Evolutionary conservation across 331 rosid species (phyloP).

Genomic region (Erythrophleum ivorense): DNA sequence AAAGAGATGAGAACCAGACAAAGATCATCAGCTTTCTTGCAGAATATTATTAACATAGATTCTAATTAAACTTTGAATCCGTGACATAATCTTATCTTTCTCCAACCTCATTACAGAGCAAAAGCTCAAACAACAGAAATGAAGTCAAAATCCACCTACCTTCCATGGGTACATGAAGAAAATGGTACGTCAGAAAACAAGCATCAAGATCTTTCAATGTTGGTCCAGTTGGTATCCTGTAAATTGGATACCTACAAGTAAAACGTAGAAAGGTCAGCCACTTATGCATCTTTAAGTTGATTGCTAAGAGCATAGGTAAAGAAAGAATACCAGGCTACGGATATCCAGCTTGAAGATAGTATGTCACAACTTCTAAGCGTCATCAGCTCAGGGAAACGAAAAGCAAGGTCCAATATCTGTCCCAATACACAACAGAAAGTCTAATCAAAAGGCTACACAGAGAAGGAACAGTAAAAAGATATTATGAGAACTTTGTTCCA

Average conservation of each 20-base stretch:
- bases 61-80: neutral
- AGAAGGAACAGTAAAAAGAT: conserved; percentile 22
- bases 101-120: conserved; percentile 1
- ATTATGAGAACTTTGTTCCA: neutral
- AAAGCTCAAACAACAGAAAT: conserved; percentile 28
- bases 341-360: conserved; percentile 77
- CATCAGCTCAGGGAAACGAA: conserved; percentile 66
- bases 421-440: conserved; percentile 22
- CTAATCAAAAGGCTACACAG: conserved; percentile 38
- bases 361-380: conserved; percentile 83
- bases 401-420: conserved; percentile 80
- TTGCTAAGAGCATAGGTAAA: conserved; percentile 33
- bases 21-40: neutral
- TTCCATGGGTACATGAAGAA: conserved; percentile 59
- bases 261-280: conserved; percentile 14
- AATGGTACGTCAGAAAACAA: conserved; percentile 87
- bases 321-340: conserved; percentile 84
- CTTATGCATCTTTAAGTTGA: neutral
- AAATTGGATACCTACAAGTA: conserved; percentile 86
- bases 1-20: neutral
- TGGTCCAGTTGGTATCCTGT: conserved; percentile 95
- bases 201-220: conserved; percentile 91
- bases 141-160: conserved; percentile 49
- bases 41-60: neutral
- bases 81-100: neutral